These are phyloP conservation scores for Magnolia sinica DNA, from an alignment of 164 flowering plant species.

Conservation along the genomic window DNA sequence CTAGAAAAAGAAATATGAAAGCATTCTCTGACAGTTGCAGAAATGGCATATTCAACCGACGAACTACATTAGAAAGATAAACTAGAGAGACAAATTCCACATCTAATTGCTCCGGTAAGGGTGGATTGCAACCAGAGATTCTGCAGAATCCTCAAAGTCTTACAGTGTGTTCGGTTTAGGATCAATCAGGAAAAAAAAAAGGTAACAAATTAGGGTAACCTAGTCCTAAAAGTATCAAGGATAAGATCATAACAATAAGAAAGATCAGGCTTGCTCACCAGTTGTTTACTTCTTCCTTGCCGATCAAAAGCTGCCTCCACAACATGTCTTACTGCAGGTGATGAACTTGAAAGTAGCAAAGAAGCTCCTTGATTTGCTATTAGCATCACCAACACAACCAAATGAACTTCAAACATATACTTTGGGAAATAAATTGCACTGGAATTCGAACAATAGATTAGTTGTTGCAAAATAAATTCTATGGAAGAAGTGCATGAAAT, in stretches of 20 bases:
- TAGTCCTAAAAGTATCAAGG: background rate
- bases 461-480: background rate
- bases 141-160: background rate
- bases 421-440: background rate
- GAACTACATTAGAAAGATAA: too few relatives aligned
- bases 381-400: conserved; percentile 11
- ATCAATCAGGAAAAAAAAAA: background rate
- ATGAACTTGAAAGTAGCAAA: conserved; percentile 50
- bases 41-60: too few relatives aligned
- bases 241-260: too few relatives aligned
- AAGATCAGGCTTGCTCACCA: conserved; percentile 46
- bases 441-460: too few relatives aligned
- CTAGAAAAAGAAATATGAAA: too few relatives aligned
- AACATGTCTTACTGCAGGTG: conserved; percentile 62
- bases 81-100: too few relatives aligned
- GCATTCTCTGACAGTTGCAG: too few relatives aligned
- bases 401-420: background rate
- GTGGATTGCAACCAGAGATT: background rate
- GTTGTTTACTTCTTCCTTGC: conserved; percentile 64
- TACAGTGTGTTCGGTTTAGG: background rate
- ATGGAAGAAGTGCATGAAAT: background rate
- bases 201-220: background rate
- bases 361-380: conserved; percentile 70
- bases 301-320: conserved; percentile 66
- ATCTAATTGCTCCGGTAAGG: too few relatives aligned